A percentile compares a stretch with the other conserved stretches of the same genome.
Conservation (phyloP, 257 asterid species). For the Solanum medicagineum region DNA sequence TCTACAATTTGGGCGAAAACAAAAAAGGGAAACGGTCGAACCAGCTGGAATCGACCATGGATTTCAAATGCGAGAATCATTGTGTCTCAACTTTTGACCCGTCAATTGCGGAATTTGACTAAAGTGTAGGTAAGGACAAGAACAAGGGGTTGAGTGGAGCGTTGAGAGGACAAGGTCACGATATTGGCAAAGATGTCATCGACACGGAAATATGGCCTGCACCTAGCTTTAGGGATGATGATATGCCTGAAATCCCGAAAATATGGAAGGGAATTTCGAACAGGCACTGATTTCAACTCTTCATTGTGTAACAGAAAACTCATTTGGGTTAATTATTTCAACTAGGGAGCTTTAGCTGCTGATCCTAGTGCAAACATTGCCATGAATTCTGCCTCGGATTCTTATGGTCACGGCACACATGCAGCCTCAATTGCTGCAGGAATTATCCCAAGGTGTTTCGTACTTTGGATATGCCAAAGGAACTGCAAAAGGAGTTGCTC, state of each 20-base stretch:
- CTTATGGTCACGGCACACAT: conserved; percentile 3
- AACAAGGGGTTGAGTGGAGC: no score
- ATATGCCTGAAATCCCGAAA: background rate
- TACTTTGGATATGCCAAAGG: conserved; percentile 11
- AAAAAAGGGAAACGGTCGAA: no score
- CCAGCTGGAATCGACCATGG: no score
- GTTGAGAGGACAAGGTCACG: no score
- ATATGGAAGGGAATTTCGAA: background rate
- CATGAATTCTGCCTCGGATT: conserved; percentile 9
- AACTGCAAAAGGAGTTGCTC: conserved; percentile 9
- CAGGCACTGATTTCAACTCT: background rate
- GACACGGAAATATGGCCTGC: background rate
- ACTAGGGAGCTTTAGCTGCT: background rate
- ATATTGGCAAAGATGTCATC: background rate
- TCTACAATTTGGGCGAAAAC: no score
- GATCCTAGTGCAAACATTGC: background rate
- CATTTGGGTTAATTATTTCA: background rate
- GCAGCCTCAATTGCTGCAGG: background rate
- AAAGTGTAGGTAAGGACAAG: no score
- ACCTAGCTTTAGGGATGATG: background rate
- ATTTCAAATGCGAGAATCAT: no score
- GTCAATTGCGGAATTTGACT: no score
- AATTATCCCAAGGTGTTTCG: background rate
- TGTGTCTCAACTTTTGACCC: no score
- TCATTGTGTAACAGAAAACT: background rate